Conservation (phyloP, 1,284 basidiomycete species). For the Veloporphyrellus conicus region DNA sequence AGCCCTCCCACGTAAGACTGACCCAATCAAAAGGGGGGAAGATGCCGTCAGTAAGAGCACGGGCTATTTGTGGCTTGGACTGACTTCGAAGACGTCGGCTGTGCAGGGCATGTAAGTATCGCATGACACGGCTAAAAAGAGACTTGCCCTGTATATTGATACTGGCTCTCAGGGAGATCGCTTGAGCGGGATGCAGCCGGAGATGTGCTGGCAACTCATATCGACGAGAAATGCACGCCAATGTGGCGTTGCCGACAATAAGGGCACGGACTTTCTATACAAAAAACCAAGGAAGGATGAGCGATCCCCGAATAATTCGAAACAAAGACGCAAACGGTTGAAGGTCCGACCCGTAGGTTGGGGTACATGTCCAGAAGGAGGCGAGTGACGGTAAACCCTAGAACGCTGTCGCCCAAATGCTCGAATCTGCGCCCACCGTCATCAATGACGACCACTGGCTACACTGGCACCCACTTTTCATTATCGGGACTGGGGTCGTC, state of each 20-base stretch:
- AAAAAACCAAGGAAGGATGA: background rate
- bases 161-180: constrained; percentile 62
- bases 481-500: constrained; percentile 72
- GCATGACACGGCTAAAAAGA: background rate
- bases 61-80: constrained; percentile 8
- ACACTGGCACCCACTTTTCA: constrained; percentile 49
- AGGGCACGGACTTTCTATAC: constrained; percentile 66
- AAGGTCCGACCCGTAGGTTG: constrained; percentile 67
- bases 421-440: constrained; percentile 49
- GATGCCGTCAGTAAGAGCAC: constrained; percentile 4
- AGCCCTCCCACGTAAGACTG: constrained; percentile 74
- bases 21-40: background rate
- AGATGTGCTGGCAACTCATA: constrained; percentile 60
- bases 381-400: constrained; percentile 60
- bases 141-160: constrained; percentile 61
- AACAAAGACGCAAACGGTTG: constrained; percentile 48
- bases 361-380: constrained; percentile 62
- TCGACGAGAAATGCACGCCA: constrained; percentile 61
- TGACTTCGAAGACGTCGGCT: constrained; percentile 76
- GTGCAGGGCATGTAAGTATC: constrained; percentile 9
- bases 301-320: background rate
- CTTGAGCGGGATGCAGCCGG: constrained; percentile 63
- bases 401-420: constrained; percentile 68
- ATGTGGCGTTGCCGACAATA: constrained; percentile 66
- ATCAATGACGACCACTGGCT: background rate